Conservation (phyloP, 768 basidiomycete genomes). For the Hygrocybe punicea region DNA sequence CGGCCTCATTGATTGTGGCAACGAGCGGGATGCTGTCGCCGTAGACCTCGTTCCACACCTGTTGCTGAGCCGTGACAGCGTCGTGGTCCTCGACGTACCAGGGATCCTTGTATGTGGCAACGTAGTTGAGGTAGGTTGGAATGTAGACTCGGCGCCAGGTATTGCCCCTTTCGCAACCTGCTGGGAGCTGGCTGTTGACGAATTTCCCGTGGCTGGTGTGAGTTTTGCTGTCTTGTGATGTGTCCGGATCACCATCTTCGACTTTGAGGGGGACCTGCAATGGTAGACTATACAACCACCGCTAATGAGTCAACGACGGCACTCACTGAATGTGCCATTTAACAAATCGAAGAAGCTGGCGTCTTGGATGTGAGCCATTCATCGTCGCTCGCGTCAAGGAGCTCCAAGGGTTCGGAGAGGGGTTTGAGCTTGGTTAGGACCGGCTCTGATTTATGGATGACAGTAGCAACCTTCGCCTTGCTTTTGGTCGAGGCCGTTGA, state of each 20-base stretch:
- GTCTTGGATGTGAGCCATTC: not conserved
- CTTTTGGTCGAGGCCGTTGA: not conserved
- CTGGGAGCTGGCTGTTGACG: constrained; percentile 1
- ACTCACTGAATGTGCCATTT: too few relatives aligned
- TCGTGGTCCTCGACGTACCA: constrained; percentile 1
- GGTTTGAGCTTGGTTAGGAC: not conserved
- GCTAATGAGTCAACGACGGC: not conserved
- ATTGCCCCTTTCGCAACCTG: not conserved
- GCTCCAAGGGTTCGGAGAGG: not conserved
- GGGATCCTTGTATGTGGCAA: constrained; percentile 5
- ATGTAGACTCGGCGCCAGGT: not conserved
- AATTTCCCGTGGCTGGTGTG: not conserved
- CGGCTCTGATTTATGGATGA: not conserved
- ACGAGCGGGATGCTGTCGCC: not conserved
- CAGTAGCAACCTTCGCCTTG: not conserved
- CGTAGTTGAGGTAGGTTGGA: constrained; percentile 4
- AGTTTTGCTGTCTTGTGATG: not conserved
- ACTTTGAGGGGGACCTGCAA: not conserved
- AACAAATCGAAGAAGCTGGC: not conserved
- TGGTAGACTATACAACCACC: not conserved
- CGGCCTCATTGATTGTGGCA: not conserved
- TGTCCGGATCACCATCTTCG: not conserved
- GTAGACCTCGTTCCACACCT: not conserved
- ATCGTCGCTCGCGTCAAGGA: not conserved
- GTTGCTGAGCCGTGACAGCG: constrained; percentile 3